Evolutionary conservation across 1,139 yeast genomes (phyloP).

Genomic region (Pichia sp.): DNA sequence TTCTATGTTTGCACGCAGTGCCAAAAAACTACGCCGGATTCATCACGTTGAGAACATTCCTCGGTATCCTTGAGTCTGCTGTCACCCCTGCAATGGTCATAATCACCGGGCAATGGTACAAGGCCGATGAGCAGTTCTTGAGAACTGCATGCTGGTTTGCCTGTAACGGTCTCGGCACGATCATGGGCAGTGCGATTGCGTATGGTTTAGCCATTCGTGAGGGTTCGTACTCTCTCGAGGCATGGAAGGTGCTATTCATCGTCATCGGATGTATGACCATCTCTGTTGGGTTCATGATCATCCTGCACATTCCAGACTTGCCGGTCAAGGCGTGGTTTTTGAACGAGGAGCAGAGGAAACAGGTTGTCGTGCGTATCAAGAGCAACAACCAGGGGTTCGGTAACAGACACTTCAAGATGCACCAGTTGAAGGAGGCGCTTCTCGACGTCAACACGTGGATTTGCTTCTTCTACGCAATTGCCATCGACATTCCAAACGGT

Average conservation of each 20-base stretch:
- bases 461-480: slow-evolving; percentile 32
- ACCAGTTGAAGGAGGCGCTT: slow-evolving; percentile 44
- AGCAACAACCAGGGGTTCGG: slow-evolving; percentile 46
- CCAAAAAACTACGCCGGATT: slow-evolving; percentile 38
- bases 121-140: slow-evolving; percentile 44
- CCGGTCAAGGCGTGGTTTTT: slow-evolving; percentile 43
- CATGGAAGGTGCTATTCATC: slow-evolving; percentile 48
- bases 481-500: slow-evolving; percentile 39
- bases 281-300: slow-evolving; percentile 41
- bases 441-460: slow-evolving; percentile 42
- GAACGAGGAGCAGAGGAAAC: slow-evolving; percentile 34
- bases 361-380: slow-evolving; percentile 37
- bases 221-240: slow-evolving; percentile 34
- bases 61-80: slow-evolving; percentile 47
- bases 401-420: slow-evolving; percentile 38
- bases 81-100: slow-evolving; percentile 51
- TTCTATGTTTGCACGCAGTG: slow-evolving; percentile 41
- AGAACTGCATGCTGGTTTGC: slow-evolving; percentile 49
- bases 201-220: slow-evolving; percentile 40
- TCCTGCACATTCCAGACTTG: slow-evolving; percentile 39
- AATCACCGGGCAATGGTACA: slow-evolving; percentile 54
- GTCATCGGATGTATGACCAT: slow-evolving; percentile 47
- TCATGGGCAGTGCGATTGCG: slow-evolving; percentile 46
- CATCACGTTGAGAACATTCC: slow-evolving; percentile 40
- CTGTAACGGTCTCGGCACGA: slow-evolving; percentile 48